Evolutionary conservation across 2,329 filamentous ascomycete genomes (phyloP), one percentile per base, ranked within the genome.

Genomic region (Pestalotiopsis sp.): DNA sequence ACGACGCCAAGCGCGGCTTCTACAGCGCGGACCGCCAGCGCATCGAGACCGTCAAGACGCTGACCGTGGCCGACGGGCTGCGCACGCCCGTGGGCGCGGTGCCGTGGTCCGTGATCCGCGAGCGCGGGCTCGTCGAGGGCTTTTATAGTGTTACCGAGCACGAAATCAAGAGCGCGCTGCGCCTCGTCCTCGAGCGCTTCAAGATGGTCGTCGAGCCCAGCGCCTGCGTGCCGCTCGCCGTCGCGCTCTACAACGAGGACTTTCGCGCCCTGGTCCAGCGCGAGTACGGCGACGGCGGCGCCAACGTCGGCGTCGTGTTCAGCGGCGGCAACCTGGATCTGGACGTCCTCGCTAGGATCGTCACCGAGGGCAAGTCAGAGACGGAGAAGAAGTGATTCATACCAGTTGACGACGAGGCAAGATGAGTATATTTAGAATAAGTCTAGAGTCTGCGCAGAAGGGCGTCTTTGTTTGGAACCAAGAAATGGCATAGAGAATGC

Each of bases 181-280:
- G 87, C 70, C 80, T 98, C 71, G 91, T 97, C 41, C 83, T 95
- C 71, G 95, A 98, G 87, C 84, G 95, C 69, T 90, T 96, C 86
- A 98, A 98, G 88, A 83, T 97, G 61, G 90, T 98, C 25, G 90
- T 98, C 13, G 95, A 98, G 85, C 95, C 95, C 25, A 95, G 92
- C 80, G 89, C 92, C 0, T 94, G 91, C 2, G 95, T 98, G n/a
- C 89, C 90, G 1, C 79, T 98, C 69, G 96, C 95, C 0, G 92
- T 93, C 7, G 91, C 90, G 66, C 82, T 98, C 73, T 98, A 89
- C 72, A 92, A 97, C 78, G 93, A 97, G 80, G 93, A 94, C 4
- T 98, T 98, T 71, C 84, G 94, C 69, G 78, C 76, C 13, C 80
- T 91, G 80, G 92, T 95, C 11, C 90, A 94, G 82, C 79, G 76